Evolutionary conservation across 805 yeast genomes (phyloP).

Genomic region (Myxozyma kluyveri): DNA sequence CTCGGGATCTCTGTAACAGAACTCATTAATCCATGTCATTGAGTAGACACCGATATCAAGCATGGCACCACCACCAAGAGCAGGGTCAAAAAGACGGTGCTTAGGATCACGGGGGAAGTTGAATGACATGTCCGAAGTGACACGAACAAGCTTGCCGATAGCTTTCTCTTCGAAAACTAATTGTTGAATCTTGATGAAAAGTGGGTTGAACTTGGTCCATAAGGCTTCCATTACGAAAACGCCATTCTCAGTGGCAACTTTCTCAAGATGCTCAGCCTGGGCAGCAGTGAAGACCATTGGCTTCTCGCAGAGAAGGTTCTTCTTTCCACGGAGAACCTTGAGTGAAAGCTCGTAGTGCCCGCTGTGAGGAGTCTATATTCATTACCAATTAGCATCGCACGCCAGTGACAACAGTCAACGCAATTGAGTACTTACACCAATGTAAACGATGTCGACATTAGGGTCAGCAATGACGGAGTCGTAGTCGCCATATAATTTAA

Average conservation of each 20-base stretch:
- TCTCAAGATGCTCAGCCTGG: conserved; percentile 46
- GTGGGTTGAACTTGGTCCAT: conserved; percentile 50
- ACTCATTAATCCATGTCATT: conserved; percentile 41
- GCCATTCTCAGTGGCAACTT: conserved; percentile 46
- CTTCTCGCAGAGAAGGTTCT: conserved; percentile 55
- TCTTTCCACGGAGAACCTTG: conserved; percentile 44
- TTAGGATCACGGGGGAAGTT: conserved; percentile 32
- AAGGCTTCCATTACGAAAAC: conserved; percentile 58
- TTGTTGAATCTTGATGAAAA: conserved; percentile 41
- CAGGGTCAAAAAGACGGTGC: conserved; percentile 45
- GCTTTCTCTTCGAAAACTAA: conserved; percentile 43
- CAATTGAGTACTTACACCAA: conserved; percentile 32
- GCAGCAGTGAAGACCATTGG: conserved; percentile 49
- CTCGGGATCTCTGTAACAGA: conserved; percentile 21
- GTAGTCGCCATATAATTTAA: conserved; percentile 37
- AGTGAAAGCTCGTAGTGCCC: conserved; percentile 47
- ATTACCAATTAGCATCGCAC: neutral
- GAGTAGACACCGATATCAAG: conserved; percentile 57
- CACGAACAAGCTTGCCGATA: conserved; percentile 48
- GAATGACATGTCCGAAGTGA: conserved; percentile 45
- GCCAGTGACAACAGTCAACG: neutral
- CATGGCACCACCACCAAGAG: conserved; percentile 56
- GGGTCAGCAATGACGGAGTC: conserved; percentile 44
- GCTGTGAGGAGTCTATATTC: conserved; percentile 35
- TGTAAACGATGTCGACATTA: conserved; percentile 48